Evolutionary conservation across 345 rosid species (phyloP).

Genomic region (Hibiscus trionum): DNA sequence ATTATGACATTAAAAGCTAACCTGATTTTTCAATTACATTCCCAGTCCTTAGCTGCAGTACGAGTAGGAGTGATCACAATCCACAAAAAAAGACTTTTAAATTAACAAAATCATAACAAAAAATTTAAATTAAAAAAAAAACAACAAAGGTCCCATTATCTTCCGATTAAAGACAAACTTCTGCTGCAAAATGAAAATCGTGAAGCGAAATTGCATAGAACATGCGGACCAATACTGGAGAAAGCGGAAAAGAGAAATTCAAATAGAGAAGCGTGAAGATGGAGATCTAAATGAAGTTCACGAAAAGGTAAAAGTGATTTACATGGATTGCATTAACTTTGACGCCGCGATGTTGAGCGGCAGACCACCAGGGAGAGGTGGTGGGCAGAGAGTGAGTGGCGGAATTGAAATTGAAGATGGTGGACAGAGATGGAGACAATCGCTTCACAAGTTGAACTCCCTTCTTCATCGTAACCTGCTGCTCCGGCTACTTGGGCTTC

Average conservation of each 20-base stretch:
- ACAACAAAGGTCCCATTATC: too few relatives aligned
- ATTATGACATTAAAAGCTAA: constrained; percentile 11
- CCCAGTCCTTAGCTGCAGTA: constrained; percentile 66
- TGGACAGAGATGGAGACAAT: neutral
- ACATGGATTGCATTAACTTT: constrained; percentile 79
- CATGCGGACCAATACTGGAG: neutral
- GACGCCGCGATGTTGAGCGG: constrained; percentile 56
- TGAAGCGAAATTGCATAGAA: neutral
- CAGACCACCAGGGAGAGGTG: constrained; percentile 43
- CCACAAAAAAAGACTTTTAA: neutral
- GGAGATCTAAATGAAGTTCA: neutral
- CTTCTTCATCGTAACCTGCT: neutral
- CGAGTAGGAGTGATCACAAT: neutral
- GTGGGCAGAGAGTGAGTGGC: constrained; percentile 8
- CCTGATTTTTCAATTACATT: constrained; percentile 88
- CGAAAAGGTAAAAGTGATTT: neutral
- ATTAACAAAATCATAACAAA: neutral
- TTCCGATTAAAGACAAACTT: too few relatives aligned
- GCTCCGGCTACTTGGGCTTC: neutral
- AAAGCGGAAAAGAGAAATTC: neutral
- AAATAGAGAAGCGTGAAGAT: neutral
- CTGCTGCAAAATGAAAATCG: neutral
- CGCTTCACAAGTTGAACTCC: neutral
- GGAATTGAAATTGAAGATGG: neutral
- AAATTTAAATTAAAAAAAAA: too few relatives aligned